Evolutionary conservation across 2,329 filamentous ascomycete genomes (phyloP).

Genomic region (Didymella glomerata): DNA sequence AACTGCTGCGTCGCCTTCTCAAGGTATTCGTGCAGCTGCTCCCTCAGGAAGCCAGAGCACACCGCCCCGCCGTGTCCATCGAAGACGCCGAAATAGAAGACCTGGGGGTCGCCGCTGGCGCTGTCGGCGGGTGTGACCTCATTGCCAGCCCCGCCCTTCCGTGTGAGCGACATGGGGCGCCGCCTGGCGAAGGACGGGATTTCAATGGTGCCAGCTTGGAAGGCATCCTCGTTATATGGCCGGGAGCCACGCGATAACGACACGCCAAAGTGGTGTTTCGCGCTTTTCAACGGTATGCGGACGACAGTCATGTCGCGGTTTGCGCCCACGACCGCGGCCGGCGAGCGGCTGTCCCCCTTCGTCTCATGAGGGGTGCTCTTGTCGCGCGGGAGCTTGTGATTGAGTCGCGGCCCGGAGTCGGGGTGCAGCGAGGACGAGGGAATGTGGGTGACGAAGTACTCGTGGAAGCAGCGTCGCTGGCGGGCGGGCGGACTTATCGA

Average conservation of each 20-base stretch:
- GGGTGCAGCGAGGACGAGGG: conserved; percentile 93
- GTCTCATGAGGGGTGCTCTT: conserved; percentile 79
- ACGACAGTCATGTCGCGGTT: conserved; percentile 86
- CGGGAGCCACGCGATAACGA: conserved; percentile 81
- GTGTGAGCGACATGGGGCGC: conserved; percentile 70
- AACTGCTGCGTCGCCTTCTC: conserved; percentile 82
- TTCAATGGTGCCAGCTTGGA: conserved; percentile 92
- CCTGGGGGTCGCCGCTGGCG: conserved; percentile 86
- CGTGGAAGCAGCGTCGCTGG: conserved; percentile 71
- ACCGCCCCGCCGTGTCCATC: conserved; percentile 93
- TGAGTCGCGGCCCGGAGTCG: conserved; percentile 74
- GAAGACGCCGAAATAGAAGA: conserved; percentile 97
- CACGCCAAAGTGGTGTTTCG: conserved; percentile 95
- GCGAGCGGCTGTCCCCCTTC: conserved; percentile 48
- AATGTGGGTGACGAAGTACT: conserved; percentile 96
- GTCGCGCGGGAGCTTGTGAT: conserved; percentile 86
- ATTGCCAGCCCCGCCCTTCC: conserved; percentile 48
- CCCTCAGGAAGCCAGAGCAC: conserved; percentile 85
- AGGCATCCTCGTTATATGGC: conserved; percentile 90
- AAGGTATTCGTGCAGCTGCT: conserved; percentile 87
- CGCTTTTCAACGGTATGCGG: conserved; percentile 88
- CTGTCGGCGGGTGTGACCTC: conserved; percentile 76
- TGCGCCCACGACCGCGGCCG: conserved; percentile 49
- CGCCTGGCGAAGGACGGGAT: conserved; percentile 91
- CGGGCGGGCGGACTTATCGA: conserved; percentile 27